phyloP scores from a whole-genome alignment of 192 early-diverging fungal species.

The Bifiguratus adelaidae region DNA sequence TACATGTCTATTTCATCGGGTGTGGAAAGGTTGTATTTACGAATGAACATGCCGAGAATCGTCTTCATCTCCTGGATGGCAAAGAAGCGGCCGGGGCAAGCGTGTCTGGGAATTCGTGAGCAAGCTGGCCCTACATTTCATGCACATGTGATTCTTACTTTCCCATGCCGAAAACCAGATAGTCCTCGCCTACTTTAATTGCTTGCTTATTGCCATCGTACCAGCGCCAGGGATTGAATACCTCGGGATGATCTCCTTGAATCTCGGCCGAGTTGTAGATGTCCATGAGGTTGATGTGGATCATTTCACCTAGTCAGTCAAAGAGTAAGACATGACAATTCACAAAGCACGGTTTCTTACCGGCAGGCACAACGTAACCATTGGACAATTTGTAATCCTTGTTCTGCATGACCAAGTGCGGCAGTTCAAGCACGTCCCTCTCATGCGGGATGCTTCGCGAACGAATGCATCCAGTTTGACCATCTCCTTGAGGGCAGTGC shows the following conservation, averaged over 20 bases:
- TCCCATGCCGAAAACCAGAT: conserved; percentile 25
- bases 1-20: not conserved
- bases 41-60: conserved; percentile 11
- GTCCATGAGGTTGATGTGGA: conserved; percentile 14
- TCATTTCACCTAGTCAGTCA: conserved; percentile 4
- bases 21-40: conserved; percentile 13
- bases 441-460: conserved; percentile 12
- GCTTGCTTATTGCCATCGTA: conserved; percentile 13
- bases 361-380: conserved; percentile 15
- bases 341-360: not conserved
- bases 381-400: conserved; percentile 16
- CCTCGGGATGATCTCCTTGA: conserved; percentile 9
- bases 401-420: conserved; percentile 10
- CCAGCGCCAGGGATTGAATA: conserved; percentile 26
- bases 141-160: conserved; percentile 6
- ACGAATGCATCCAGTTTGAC: conserved; percentile 10
- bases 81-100: conserved; percentile 36
- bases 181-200: conserved; percentile 17
- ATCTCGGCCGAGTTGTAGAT: conserved; percentile 1
- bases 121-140: not conserved
- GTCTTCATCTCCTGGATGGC: conserved; percentile 32
- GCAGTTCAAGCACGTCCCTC: conserved; percentile 4
- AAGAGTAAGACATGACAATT: not conserved
- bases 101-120: conserved; percentile 8
- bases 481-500: conserved; percentile 9